Conservation (phyloP, 1,284 basidiomycete genomes). For the Xanthoconium separans region DNA sequence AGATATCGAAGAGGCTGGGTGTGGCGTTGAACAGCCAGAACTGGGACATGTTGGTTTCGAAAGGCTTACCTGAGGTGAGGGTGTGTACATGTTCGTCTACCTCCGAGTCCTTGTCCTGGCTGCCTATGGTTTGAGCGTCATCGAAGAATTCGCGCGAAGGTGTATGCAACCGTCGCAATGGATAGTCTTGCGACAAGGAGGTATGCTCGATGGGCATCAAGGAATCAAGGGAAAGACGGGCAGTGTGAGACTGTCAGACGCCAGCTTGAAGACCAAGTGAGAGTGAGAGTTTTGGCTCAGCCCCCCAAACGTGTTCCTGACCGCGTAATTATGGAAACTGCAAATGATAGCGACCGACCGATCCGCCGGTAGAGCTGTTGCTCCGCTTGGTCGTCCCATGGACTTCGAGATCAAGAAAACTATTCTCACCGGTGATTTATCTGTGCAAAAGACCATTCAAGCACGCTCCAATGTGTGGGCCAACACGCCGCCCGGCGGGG, state of each 20-base stretch:
- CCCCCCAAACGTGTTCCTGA: conserved; percentile 17
- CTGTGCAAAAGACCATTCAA: neutral
- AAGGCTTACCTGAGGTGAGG: conserved; percentile 21
- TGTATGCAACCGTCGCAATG: conserved; percentile 16
- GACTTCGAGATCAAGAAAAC: neutral
- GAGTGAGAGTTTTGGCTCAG: conserved; percentile 7
- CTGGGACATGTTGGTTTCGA: neutral
- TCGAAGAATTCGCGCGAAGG: conserved; percentile 6
- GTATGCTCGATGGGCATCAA: conserved; percentile 26
- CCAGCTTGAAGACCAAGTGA: conserved; percentile 8
- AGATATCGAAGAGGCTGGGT: conserved; percentile 15
- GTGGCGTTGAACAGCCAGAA: neutral
- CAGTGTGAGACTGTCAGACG: conserved; percentile 17
- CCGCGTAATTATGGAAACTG: conserved; percentile 24
- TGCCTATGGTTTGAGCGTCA: conserved; percentile 17
- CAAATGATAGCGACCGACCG: neutral
- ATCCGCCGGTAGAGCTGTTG: neutral
- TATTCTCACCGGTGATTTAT: too few relatives aligned
- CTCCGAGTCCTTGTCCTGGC: conserved; percentile 29
- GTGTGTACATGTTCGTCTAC: conserved; percentile 9
- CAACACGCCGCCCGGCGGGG: neutral
- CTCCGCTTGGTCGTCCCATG: neutral
- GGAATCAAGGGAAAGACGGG: neutral
- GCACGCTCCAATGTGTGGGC: neutral
- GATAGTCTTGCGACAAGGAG: conserved; percentile 15